phyloP scores from a whole-genome alignment of 179 eudicot genomes.

The Nepenthes alata region DNA sequence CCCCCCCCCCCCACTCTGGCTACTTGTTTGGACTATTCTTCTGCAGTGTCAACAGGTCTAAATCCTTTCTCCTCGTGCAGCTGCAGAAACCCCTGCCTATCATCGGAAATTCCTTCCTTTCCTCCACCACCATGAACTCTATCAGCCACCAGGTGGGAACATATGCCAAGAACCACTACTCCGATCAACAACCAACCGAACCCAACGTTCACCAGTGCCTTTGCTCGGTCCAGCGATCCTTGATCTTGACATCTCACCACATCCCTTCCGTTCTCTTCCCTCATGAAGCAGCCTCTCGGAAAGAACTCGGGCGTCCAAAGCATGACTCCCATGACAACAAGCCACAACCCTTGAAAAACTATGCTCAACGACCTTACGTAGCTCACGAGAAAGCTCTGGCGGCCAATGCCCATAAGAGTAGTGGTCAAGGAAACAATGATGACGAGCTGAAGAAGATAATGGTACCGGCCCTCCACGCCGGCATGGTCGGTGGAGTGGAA shows the following conservation, averaged over 20 bases:
- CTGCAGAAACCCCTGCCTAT: not conserved
- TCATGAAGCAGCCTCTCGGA: constrained; percentile 8
- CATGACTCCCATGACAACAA: constrained; percentile 9
- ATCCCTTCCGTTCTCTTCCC: not conserved
- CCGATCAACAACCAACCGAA: constrained; percentile 9
- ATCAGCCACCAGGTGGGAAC: not conserved
- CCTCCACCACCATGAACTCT: not conserved
- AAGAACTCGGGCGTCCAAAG: constrained; percentile 8
- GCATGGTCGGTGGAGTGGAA: constrained; percentile 37
- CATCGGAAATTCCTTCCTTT: not conserved
- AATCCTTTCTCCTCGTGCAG: not conserved
- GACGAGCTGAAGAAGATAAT: constrained; percentile 22
- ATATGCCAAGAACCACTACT: not conserved
- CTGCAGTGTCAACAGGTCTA: not conserved
- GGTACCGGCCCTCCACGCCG: constrained; percentile 35
- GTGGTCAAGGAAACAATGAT: constrained; percentile 19
- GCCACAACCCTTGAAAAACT: constrained; percentile 7
- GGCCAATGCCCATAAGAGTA: constrained; percentile 12
- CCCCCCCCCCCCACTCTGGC: no score
- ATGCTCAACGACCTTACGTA: constrained; percentile 6
- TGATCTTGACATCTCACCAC: not conserved
- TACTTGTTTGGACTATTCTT: not conserved
- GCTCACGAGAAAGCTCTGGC: not conserved
- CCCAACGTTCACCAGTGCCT: constrained; percentile 9
- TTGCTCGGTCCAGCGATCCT: constrained; percentile 2